Conservation (phyloP, 1,139 yeast genomes). For the Debaryomyces sp. region DNA sequence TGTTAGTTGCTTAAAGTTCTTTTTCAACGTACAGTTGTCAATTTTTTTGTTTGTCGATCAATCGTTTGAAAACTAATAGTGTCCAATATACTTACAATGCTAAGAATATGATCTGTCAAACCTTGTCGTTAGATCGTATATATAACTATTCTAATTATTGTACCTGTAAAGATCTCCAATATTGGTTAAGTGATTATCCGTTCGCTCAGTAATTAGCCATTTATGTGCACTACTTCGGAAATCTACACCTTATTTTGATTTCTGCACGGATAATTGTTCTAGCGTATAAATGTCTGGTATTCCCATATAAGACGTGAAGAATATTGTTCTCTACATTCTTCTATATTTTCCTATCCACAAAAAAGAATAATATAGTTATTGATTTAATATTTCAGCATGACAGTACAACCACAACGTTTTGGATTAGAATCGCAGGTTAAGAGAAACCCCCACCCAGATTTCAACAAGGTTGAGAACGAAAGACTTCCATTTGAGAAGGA, state of each 20-base stretch:
- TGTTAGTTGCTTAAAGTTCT: background rate
- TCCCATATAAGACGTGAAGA: background rate
- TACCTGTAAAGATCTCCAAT: background rate
- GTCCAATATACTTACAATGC: background rate
- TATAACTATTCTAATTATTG: background rate
- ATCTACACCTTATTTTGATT: background rate
- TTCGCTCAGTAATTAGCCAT: background rate
- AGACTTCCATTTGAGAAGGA: slow-evolving; percentile 19
- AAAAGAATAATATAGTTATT: background rate
- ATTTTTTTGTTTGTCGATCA: background rate
- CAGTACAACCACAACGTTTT: slow-evolving; percentile 14
- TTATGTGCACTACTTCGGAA: slow-evolving; percentile 2
- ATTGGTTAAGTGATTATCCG: slow-evolving; percentile 2
- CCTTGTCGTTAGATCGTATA: background rate
- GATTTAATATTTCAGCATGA: background rate
- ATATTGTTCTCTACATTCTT: background rate
- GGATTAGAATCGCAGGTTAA: slow-evolving; percentile 18
- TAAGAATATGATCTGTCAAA: background rate
- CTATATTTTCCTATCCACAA: background rate
- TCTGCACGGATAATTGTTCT: background rate
- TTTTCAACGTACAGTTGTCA: background rate
- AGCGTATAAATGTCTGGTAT: slow-evolving; percentile 1
- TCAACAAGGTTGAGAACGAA: slow-evolving; percentile 15
- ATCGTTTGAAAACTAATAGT: background rate
- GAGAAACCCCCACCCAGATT: slow-evolving; percentile 28